Conservation (phyloP, 2,329 filamentous ascomycete genomes). For the Pleoardoris graminearum region DNA sequence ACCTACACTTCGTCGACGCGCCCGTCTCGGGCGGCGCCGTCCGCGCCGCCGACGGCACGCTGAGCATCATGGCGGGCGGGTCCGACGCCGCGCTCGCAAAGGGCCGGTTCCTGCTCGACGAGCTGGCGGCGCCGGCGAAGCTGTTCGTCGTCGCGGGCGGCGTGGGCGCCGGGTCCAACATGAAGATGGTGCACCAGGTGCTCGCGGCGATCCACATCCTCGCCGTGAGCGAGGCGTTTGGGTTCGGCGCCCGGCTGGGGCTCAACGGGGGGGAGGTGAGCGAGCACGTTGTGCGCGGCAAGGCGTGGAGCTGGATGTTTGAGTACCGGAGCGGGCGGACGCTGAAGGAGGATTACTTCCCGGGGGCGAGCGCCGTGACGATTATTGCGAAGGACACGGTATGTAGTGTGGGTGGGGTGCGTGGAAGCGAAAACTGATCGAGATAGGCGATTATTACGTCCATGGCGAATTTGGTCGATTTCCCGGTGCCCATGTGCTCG, state of each 20-base stretch:
- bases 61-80: constrained; percentile 75
- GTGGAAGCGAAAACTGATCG: not conserved
- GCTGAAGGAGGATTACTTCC: constrained; percentile 56
- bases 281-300: constrained; percentile 53
- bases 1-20: constrained; percentile 70
- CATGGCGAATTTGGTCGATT: constrained; percentile 61
- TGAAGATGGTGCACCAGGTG: constrained; percentile 63
- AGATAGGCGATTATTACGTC: constrained; percentile 66
- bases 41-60: constrained; percentile 69
- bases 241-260: constrained; percentile 58
- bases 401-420: constrained; percentile 14
- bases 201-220: constrained; percentile 63
- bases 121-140: constrained; percentile 64
- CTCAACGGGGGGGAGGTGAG: constrained; percentile 55
- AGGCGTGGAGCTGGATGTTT: constrained; percentile 59
- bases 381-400: constrained; percentile 55
- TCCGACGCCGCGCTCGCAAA: constrained; percentile 60
- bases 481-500: constrained; percentile 64
- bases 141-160: constrained; percentile 60
- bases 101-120: constrained; percentile 62
- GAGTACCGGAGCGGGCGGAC: constrained; percentile 59
- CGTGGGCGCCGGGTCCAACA: constrained; percentile 58
- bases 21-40: constrained; percentile 73
- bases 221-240: constrained; percentile 60
- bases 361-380: constrained; percentile 48